Percentiles rank a stretch among this genome's conserved stretches.
These are phyloP conservation scores for Xylaria grammica DNA, from an alignment of 495 filamentous ascomycete species.

Conservation along the genomic window DNA sequence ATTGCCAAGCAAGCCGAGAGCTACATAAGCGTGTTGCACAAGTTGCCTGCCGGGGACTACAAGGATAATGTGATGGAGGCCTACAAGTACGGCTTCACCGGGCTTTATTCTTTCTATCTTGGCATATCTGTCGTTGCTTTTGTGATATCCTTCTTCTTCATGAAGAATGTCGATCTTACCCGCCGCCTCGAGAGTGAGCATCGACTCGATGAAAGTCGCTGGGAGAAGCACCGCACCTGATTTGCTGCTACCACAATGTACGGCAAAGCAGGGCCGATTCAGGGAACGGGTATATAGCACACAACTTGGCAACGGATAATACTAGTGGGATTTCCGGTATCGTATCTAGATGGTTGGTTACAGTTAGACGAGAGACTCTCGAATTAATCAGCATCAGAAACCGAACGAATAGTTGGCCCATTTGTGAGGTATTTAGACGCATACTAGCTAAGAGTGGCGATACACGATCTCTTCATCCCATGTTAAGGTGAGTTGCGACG, in stretches of 20 bases:
- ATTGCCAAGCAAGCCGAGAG: slow-evolving; percentile 53
- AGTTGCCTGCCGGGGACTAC: slow-evolving; percentile 33
- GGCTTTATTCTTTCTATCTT: slow-evolving; percentile 26
- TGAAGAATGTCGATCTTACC: slow-evolving; percentile 28
- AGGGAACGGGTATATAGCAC: no score
- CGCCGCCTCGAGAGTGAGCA: slow-evolving; percentile 26
- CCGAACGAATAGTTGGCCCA: no score
- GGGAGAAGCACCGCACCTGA: slow-evolving; percentile 7
- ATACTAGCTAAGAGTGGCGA: no score
- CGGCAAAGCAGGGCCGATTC: background rate
- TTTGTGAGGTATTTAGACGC: no score
- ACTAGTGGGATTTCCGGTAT: no score
- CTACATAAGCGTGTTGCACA: slow-evolving; percentile 50
- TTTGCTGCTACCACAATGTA: background rate
- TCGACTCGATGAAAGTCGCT: slow-evolving; percentile 24
- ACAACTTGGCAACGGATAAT: no score
- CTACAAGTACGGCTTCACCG: slow-evolving; percentile 41
- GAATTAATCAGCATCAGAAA: no score
- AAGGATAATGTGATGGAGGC: slow-evolving; percentile 39
- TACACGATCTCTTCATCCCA: no score
- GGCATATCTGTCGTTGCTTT: slow-evolving; percentile 25
- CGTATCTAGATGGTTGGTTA: no score
- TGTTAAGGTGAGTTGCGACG: no score
- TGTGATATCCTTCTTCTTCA: slow-evolving; percentile 23
- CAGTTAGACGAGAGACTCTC: no score